These are phyloP conservation scores for Cytospora chrysosperma DNA, from an alignment of 2,329 filamentous ascomycete genomes.

Conservation along the genomic window DNA sequence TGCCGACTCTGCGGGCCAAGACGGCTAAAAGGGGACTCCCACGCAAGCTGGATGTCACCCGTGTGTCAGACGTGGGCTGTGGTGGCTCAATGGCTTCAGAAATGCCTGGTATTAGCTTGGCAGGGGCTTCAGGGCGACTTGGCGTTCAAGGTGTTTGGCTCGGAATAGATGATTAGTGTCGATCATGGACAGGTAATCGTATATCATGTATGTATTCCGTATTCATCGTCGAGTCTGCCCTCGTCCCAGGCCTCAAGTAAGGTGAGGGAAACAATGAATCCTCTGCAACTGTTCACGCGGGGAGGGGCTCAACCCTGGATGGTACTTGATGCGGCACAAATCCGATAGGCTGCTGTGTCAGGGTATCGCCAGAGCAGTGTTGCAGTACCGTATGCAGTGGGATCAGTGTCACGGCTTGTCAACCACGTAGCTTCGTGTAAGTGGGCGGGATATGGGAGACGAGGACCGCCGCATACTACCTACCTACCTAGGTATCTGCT, in stretches of 20 bases:
- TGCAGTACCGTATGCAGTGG: background rate
- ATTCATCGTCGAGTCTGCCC: background rate
- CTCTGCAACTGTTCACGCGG: background rate
- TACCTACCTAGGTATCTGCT: background rate
- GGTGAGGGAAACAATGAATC: background rate
- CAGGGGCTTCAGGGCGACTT: constrained; percentile 16
- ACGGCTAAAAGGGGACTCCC: background rate
- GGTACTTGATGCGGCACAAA: background rate
- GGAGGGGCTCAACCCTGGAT: constrained; percentile 1
- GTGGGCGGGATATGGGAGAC: background rate
- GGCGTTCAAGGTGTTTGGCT: constrained; percentile 5
- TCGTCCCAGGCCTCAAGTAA: background rate
- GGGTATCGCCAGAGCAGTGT: background rate
- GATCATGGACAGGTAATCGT: background rate
- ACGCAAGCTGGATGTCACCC: constrained; percentile 21
- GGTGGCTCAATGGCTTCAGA: constrained; percentile 2
- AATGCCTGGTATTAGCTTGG: constrained; percentile 10
- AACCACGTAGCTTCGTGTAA: background rate
- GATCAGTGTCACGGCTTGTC: background rate
- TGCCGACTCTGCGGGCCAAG: background rate
- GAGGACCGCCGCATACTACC: background rate
- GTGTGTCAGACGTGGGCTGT: constrained; percentile 6
- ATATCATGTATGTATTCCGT: too few species aligned
- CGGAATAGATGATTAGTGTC: constrained; percentile 12
- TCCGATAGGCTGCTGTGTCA: background rate